Base-by-base conservation (phyloP, 768 basidiomycete species). In the Rhodotorula graminis region DNA sequence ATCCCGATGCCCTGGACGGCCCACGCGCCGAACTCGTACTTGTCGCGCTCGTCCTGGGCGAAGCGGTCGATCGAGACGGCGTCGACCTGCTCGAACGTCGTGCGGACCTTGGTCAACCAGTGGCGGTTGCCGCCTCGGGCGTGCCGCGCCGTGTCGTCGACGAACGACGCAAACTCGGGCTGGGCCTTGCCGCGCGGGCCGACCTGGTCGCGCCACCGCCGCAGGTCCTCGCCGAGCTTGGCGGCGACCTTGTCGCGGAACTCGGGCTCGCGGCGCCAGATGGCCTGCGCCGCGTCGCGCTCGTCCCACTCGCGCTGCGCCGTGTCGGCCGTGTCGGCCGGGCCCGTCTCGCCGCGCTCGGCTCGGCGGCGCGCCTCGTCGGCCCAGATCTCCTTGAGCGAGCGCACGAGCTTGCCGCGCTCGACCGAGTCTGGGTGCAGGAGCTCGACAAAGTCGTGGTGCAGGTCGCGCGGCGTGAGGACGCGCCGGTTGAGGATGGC, bases 331-430 rank as follows among this genome's bases (percentile, higher is more conserved):
- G 69, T 16, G 29, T 77, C 74, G 40, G 62, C 58, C 21, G 78
- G 78, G 0, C 73, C 73, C 2, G 55, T 15, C 50, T 75, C 71
- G 19, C 78, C 78, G 1, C 70, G 57, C 49, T 67, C 74, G 2
- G 50, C 25, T 29, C 94, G 85, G 16, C 93, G 86, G 19, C 84
- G 84, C n/a, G 90, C 87, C 82, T 99, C 95, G 77, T 97, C 93
- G 63, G 94, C 91, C 95, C 95, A 99, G 4, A 98, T 84, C 81
- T 97, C 95, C 73, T 91, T 88, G 59, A 98, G 90, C 77, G 92
- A 89, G 55, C 88, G 84, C 12, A 99, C 90, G 40, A 95, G 85
- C 57, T 90, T 91, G 76, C 91, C 90, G 10, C 75, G 75, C 49
- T 79, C 84, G 74, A 66, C 87, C 80, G 25, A 85, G 76, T 55